Base-by-base conservation (phyloP, 164 flowering plant genomes). In the Kalanchoe fedtschenkoi region DNA sequence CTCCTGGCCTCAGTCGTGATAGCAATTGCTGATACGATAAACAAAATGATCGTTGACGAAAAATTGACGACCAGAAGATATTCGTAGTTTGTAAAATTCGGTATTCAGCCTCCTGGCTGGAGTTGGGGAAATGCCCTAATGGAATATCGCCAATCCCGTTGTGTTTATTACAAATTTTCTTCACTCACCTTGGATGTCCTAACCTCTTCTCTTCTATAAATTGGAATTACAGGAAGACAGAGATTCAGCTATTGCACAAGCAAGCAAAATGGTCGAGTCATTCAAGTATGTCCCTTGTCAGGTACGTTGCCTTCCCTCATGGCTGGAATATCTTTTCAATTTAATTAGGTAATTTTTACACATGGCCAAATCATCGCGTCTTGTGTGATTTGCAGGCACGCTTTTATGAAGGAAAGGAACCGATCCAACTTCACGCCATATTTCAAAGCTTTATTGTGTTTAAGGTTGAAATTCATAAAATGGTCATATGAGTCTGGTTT, bases 251-350 rank as follows among this genome's bases (percentile, higher is more conserved):
- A 70, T 74, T 60, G 77, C 86, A 57, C 71, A 83, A 72, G 95
- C 88, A 35, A 83, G 72, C 72, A 87, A 95, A 76, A 91, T 90
- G 95, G 87, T 88, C 46, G 99, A 95, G 70, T 75, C 86, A 54
- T 63, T 84, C 75, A 95, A 91, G 73, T 79, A 75, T 65, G 72
- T 79, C 68, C 75, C 96, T 46, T 76, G 77, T 44, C 99, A 85
- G 89, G 99, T 91, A 65, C 34, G 63, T 68, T 47, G 29, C 57
- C 58, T 65, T 53, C 54, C 32, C 10, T 19, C 15, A 34, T 51
- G 1, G n/a, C 47, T 47, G 32, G 14, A 24, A 51, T 34, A 54
- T n/a, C 30, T 46, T 33, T 47, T 46, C 16, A 15, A 37, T 14
- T 15, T 21, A 26, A n/a, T 2, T 13, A 42, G 1, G 46, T 16